phyloP scores from a whole-genome alignment of 805 yeast species.

The Tetrapisispora iriomotensis region DNA sequence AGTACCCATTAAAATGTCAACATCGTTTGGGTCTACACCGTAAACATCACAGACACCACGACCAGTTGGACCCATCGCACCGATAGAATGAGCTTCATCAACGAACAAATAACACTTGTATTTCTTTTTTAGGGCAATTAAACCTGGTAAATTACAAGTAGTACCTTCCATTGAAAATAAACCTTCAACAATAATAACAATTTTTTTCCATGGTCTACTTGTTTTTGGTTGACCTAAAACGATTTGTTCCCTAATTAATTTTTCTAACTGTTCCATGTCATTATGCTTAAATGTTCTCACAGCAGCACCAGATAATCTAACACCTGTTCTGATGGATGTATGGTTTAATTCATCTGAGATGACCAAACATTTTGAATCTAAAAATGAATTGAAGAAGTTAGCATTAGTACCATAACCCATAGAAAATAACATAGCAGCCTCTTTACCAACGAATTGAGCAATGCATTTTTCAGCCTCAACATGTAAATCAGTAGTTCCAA shows the following conservation, averaged over 20 bases:
- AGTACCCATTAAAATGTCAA: conserved; percentile 95
- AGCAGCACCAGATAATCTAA: conserved; percentile 84
- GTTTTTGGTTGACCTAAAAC: conserved; percentile 91
- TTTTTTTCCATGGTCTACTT: conserved; percentile 93
- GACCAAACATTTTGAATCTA: conserved; percentile 80
- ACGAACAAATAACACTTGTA: conserved; percentile 85
- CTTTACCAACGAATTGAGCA: conserved; percentile 85
- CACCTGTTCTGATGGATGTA: conserved; percentile 91
- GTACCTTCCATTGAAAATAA: conserved; percentile 91
- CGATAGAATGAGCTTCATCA: conserved; percentile 98
- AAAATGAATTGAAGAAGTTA: conserved; percentile 68
- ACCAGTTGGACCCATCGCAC: conserved; percentile 95
- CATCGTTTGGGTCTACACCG: conserved; percentile 59
- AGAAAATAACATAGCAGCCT: conserved; percentile 73
- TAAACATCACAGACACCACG: conserved; percentile 94
- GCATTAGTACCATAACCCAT: conserved; percentile 98
- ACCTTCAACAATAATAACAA: conserved; percentile 82
- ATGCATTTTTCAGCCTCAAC: conserved; percentile 60
- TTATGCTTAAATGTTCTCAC: conserved; percentile 89
- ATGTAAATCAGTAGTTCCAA: conserved; percentile 74
- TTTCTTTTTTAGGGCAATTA: conserved; percentile 65
- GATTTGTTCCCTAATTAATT: conserved; percentile 69
- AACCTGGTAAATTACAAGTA: conserved; percentile 66
- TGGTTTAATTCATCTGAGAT: conserved; percentile 93
- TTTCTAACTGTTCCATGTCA: conserved; percentile 73